Evolutionary conservation across 2,329 filamentous ascomycete species (phyloP).

Genomic region (Cadophora luteo-olivacea): DNA sequence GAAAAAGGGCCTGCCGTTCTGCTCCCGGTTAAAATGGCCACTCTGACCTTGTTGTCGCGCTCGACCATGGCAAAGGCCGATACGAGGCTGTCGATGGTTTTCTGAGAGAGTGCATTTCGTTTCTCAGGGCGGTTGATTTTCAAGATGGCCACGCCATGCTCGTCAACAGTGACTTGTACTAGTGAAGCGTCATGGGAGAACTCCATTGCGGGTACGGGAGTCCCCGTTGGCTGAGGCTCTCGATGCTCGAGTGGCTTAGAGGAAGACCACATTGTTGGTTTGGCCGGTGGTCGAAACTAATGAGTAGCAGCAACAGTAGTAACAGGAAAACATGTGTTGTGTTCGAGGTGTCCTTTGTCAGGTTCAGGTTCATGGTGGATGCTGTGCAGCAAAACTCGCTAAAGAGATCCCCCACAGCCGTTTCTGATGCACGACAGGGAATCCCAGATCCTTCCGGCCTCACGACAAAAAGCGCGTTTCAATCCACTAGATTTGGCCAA

Average conservation of each 20-base stretch:
- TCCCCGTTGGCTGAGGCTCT: not conserved
- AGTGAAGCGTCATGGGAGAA: constrained; percentile 32
- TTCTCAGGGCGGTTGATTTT: constrained; percentile 61
- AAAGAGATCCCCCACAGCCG: not conserved
- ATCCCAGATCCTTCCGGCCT: not conserved
- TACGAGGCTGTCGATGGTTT: constrained; percentile 27
- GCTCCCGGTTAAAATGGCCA: constrained; percentile 58
- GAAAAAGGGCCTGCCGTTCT: constrained; percentile 27
- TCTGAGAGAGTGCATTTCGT: constrained; percentile 62
- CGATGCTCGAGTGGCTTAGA: constrained; percentile 8
- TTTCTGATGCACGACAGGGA: not conserved
- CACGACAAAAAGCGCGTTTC: not conserved
- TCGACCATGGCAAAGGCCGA: constrained; percentile 49
- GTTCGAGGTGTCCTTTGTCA: not conserved
- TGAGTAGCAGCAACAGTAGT: not conserved
- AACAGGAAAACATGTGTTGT: not conserved
- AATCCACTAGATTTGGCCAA: not conserved
- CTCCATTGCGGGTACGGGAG: constrained; percentile 20
- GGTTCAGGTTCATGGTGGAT: constrained; percentile 3
- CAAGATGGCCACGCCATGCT: constrained; percentile 53
- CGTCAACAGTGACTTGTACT: constrained; percentile 30
- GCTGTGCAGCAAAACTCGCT: not conserved
- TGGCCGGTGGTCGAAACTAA: not conserved
- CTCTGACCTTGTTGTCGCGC: constrained; percentile 58
- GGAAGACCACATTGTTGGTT: constrained; percentile 8